A percentile compares a stretch with the other conserved stretches of the same genome.
phyloP scores from a whole-genome alignment of 805 yeast genomes.

The Zygoascus flipseniorum region DNA sequence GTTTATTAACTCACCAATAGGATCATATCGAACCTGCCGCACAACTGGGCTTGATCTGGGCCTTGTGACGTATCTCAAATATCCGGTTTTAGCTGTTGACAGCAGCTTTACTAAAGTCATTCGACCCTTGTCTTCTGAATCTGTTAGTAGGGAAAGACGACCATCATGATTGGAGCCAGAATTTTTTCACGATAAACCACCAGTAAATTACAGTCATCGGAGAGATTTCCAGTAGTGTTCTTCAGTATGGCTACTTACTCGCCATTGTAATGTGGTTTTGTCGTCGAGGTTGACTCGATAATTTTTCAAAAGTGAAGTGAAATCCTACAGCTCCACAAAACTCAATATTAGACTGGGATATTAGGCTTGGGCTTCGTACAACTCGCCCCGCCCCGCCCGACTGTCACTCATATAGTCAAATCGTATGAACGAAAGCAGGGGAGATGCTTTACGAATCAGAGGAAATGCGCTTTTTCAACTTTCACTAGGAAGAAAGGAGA shows the following conservation, averaged over 20 bases:
- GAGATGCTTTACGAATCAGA: neutral
- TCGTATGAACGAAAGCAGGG: neutral
- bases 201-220: neutral
- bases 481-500: conserved; percentile 11
- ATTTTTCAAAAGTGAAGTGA: neutral
- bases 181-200: neutral
- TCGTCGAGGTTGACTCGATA: neutral
- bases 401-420: no score
- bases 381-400: no score
- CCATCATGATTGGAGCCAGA: neutral
- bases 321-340: no score
- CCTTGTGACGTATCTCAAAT: conserved; percentile 65
- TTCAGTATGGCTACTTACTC: neutral
- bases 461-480: conserved; percentile 12
- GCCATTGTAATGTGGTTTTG: neutral
- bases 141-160: no score
- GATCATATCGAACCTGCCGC: conserved; percentile 80
- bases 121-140: neutral
- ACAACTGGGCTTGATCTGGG: conserved; percentile 77
- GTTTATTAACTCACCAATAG: conserved; percentile 36
- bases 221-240: neutral
- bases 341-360: no score
- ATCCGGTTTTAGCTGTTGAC: conserved; percentile 89
- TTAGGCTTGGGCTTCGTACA: no score
- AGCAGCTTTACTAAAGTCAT: conserved; percentile 70